Base-by-base conservation (phyloP, 2,329 filamentous ascomycete genomes). In the Colletotrichum nymphaeae region DNA sequence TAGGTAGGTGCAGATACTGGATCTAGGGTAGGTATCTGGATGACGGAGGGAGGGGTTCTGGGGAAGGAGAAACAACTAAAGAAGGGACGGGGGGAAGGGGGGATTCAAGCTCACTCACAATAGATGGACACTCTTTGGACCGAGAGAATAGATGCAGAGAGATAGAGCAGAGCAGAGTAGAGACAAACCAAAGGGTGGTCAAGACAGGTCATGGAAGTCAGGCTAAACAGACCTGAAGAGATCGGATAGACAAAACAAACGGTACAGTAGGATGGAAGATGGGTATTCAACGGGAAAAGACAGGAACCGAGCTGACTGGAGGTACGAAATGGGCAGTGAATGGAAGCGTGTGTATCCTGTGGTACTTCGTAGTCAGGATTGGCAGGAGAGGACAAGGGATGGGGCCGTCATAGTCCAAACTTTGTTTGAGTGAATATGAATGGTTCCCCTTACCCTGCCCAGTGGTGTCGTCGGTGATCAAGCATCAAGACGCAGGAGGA, bases 331-430 rank as follows among this genome's bases (percentile, higher is more conserved):
- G 16, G 37, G 37, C 16, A 8, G 37, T 42, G 37, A 19, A 12
- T 16, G 37, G 37, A 42, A 42, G 37, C 37, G 37, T 42, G 37
- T 42, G 37, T 42, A 42, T 42, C 37, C 37, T 14, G 35, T 16
- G 6, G 12, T 6, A 42, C 2, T 32, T 32, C 0, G 37, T 42
- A n/a, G 42, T 49, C 42, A 49, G 19, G 42, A 5, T 32, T 57
- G 26, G 28, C 26, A 30, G 67, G 53, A 56, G 52, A 66, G 24
- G 57, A 67, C 35, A 46, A 63, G 32, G 22, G 55, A 69, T 62
- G 59, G 67, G 66, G 37, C 58, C 69, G 69, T 75, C 74, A 75
- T 75, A 75, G 74, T 67, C 65, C 69, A 69, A 75, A 75, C 74
- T 75, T 32, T 75, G 74, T 75, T 75, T 72, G 49, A 66, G 59